phyloP scores from a whole-genome alignment of 192 early-diverging fungal species.

The Backusella morwellensis region DNA sequence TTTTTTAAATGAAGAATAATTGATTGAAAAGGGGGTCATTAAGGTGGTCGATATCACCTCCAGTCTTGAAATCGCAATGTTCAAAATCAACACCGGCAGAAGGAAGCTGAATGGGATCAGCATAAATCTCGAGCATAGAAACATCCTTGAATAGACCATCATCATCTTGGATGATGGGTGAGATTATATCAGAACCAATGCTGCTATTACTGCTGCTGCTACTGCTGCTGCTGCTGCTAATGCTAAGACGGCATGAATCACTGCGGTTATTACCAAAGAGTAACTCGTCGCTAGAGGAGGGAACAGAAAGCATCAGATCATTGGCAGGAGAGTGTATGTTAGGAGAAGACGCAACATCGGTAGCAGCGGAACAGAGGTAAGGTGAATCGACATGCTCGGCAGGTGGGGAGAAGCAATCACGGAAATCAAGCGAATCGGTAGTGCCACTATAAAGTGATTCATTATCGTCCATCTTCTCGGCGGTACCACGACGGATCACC shows the following conservation, averaged over 20 bases:
- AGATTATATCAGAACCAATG: background rate
- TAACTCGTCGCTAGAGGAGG: background rate
- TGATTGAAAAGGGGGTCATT: constrained; percentile 7
- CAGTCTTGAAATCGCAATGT: constrained; percentile 13
- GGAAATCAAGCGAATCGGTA: constrained; percentile 16
- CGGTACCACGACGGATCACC: background rate
- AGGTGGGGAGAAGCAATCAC: constrained; percentile 30
- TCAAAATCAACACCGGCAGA: constrained; percentile 11
- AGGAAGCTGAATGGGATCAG: constrained; percentile 9
- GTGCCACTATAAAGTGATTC: constrained; percentile 17
- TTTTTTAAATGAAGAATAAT: constrained; percentile 1
- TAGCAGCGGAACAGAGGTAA: background rate
- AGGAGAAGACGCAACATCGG: background rate
- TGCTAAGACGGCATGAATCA: background rate
- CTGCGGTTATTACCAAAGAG: background rate
- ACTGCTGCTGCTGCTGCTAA: background rate
- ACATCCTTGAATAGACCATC: background rate
- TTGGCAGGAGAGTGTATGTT: background rate
- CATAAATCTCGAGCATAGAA: background rate
- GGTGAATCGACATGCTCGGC: background rate
- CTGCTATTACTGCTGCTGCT: background rate
- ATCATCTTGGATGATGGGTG: background rate
- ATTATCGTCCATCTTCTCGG: constrained; percentile 7
- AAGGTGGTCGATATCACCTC: background rate
- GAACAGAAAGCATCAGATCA: constrained; percentile 8